A percentile compares a stretch with the other conserved stretches of the same genome.
Evolutionary conservation across 2,329 filamentous ascomycete species (phyloP).

Genomic region (Phyllosticta capitalensis): DNA sequence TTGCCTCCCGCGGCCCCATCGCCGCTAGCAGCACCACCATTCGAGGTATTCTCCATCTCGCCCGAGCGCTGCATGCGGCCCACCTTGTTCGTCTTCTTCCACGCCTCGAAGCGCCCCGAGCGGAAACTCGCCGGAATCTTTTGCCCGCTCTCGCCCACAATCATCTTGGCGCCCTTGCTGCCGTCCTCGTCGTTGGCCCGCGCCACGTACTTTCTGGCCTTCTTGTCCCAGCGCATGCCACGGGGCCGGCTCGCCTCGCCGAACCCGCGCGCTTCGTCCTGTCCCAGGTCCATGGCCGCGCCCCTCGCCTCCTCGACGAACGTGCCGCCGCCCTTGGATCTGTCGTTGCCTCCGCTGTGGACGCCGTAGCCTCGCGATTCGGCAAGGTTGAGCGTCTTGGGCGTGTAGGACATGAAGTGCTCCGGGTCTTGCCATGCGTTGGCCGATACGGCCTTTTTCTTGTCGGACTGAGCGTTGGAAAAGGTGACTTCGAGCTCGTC

Average conservation of each 20-base stretch:
- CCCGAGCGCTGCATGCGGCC: conserved; percentile 71
- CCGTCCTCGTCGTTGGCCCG: conserved; percentile 92
- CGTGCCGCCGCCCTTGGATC: conserved; percentile 46
- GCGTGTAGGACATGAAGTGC: conserved; percentile 94
- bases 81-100: conserved; percentile 80
- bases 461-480: conserved; percentile 24
- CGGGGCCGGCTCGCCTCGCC: conserved; percentile 63
- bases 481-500: conserved; percentile 46
- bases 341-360: conserved; percentile 59
- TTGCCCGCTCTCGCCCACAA: conserved; percentile 82
- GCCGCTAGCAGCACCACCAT: conserved; percentile 13
- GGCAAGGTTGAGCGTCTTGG: conserved; percentile 66
- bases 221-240: conserved; percentile 92
- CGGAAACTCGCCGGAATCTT: conserved; percentile 94
- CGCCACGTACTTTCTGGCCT: conserved; percentile 88
- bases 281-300: conserved; percentile 84
- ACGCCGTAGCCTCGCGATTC: conserved; percentile 93
- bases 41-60: conserved; percentile 56
- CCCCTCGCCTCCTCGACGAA: conserved; percentile 83
- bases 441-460: conserved; percentile 19
- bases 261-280: conserved; percentile 79
- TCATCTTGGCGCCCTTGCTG: conserved; percentile 61
- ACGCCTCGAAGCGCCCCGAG: conserved; percentile 84
- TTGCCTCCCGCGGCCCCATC: conserved; percentile 33
- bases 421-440: conserved; percentile 71